Evolutionary conservation across 441 rosid genomes (phyloP), one percentile per base, ranked within the genome.

Genomic region (Euphorbia schlechtendalii): DNA sequence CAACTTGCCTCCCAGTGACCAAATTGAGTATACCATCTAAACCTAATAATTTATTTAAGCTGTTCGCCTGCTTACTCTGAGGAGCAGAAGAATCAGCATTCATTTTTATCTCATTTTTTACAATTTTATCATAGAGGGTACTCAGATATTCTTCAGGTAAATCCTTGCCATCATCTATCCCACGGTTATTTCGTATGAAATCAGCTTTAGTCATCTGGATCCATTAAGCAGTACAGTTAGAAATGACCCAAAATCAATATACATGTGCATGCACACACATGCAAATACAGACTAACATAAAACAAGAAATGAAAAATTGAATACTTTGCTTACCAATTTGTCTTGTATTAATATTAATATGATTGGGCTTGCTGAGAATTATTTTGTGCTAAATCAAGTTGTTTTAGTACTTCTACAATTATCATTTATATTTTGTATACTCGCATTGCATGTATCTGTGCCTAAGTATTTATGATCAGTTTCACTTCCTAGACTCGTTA

Each of bases 101-200:
- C 91, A 94, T 94, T 82, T 89, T 89, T 59, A 89, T 94, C 83
- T 94, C 99, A 76, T 94, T 77, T 84, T 80, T 87, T 72, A 89
- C 94, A 76, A 91, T 85, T 69, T 89, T 86, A 75, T 94, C 96
- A 84, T 91, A 94, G 17, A 91, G 75, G 65, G 83, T 71, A 64
- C 96, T 82, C 45, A 94, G 85, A 80, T 82, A 91, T 59, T 86
- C 96, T 80, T 91, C 99, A 60, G 98, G 88, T 69, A 94, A 83
- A 82, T 94, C 99, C 83, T 94, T 91, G 74, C 99, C 99, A 75
- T 86, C 89, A 79, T 94, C 90, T 74, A 94, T 94, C 76, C 99
- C 99, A 76, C 92, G 86, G 69, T 91, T 91, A 79, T 94, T 91
- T 72, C 86, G 76, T 30, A 91, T 78, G 77, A 94, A 91, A 82